Evolutionary conservation across 768 basidiomycete species (phyloP), one percentile per base, ranked within the genome.

Genomic region (Tricholoma furcatifolium): DNA sequence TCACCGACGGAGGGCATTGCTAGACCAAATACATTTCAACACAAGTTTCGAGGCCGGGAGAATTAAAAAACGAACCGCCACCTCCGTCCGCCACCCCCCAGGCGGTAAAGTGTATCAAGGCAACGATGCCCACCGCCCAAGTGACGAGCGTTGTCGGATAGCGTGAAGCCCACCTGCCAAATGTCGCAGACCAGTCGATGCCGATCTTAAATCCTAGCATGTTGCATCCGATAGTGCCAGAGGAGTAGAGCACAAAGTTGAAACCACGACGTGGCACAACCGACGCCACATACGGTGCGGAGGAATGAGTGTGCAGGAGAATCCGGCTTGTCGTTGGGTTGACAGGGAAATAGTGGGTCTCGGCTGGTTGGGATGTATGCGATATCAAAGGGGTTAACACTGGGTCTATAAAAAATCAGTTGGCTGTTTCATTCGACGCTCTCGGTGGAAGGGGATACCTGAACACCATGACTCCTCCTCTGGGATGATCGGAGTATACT

Each of bases 41-140:
- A 42, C 30, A 34, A 20, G 8, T 38, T 18, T 15, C 6, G 2
- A 43, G 42, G 12, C 36, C 9, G 18, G 24, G 27, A 21, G 10
- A 6, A n/a, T 9, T 50, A 1, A 51, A 47, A 21, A 18, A 54
- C 61, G 27, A 42, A 65, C 69, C 55, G 44, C 67, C 62, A 34
- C 56, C 60, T 30, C 56, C 50, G 50, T 75, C 74, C 30, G 61
- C 60, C 38, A 57, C 51, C n/a, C 65, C 65, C 82, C 80, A 84
- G 6, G 76, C 77, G 31, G 75, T 67, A 58, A 80, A 85, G 18
- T 88, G 50, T 0, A 85, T 61, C 14, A 89, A 58, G 4, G 79
- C 73, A 1, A 84, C 80, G n/a, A 91, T 68, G 4, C 88, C 92
- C 2, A 87, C 71, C 2, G 84, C 76, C 88, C 94, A 97, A 23